Evolutionary conservation across 352 stramenopile genomes (phyloP), one percentile per base, ranked within the genome.

Genomic region (Pythium oligandrum): DNA sequence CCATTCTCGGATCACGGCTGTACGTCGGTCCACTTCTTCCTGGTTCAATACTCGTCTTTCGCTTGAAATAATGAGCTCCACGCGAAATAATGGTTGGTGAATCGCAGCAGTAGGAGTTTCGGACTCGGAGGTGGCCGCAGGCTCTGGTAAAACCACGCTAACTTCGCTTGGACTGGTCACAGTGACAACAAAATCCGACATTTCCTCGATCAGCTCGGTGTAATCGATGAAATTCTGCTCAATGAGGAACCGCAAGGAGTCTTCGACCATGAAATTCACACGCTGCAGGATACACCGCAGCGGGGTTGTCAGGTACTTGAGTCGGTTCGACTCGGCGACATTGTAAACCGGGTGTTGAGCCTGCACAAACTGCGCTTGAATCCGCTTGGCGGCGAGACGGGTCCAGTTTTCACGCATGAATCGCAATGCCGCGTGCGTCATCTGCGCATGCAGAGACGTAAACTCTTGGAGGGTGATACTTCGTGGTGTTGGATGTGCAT

Each of bases 401-500:
- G 78, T 90, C 80, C 82, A 92, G 48, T 73, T 76, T 59, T 95
- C 82, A 0, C 84, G 78, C 71, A 95, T 91, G 45, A 68, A 89
- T 0, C 84, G 71, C 48, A 93, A 53, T 9, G 81, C 67, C 0
- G 79, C 77, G 51, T 92, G 77, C 42, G 65, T 88, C 63, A 89
- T 78, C 55, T 91, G 82, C 0, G 62, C 64, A 36, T 93, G 82
- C 5, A 87, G 53, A 3, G 75, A 78, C 44, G 71, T 70, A 33
- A 93, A 93, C 39, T 95, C 82, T 8, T 69, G 56, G 9, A 95
- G 51, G 4, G 82, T 88, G 49, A 92, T 86, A 26, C 76, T 92
- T 47, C 86, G 86, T 2, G 66, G 59, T 1, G 59, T 58, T n/a
- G 68, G 51, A 6, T 70, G 66, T 7, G 53, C 56, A 35, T 78